Evolutionary conservation across 2,329 filamentous ascomycete genomes (phyloP).

Genomic region (Trichoderma guizhouense): DNA sequence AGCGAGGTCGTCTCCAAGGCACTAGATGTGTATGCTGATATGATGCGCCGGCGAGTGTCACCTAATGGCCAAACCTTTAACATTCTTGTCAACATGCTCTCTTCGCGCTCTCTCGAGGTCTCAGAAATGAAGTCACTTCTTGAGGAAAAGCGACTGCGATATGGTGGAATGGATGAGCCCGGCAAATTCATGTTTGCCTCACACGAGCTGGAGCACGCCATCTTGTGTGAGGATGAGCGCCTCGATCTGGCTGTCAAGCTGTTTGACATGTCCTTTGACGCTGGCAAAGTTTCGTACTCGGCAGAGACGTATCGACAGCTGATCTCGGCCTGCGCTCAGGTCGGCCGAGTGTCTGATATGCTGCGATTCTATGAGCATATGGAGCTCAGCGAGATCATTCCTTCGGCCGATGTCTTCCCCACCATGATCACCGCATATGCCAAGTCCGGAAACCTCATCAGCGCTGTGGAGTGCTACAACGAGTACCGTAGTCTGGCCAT

Average conservation of each 20-base stretch:
- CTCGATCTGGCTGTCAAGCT: constrained; percentile 81
- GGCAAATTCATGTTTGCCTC: constrained; percentile 87
- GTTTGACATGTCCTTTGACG: constrained; percentile 71
- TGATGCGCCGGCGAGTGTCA: constrained; percentile 79
- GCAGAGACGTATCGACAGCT: constrained; percentile 81
- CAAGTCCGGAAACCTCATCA: constrained; percentile 73
- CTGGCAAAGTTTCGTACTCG: constrained; percentile 64
- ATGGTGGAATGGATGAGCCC: constrained; percentile 78
- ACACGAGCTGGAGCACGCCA: constrained; percentile 80
- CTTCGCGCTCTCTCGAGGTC: constrained; percentile 76
- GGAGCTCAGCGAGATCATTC: constrained; percentile 71
- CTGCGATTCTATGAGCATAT: constrained; percentile 87
- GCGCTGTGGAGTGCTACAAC: constrained; percentile 91
- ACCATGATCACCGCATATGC: constrained; percentile 95
- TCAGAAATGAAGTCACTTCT: constrained; percentile 67
- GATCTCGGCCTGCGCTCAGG: constrained; percentile 80
- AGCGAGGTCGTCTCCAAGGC: constrained; percentile 86
- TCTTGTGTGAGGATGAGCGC: constrained; percentile 82
- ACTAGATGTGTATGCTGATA: constrained; percentile 92
- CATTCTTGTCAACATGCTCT: constrained; percentile 78
- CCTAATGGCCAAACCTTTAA: constrained; percentile 86
- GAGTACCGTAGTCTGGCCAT: constrained; percentile 91
- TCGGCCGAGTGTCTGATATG: constrained; percentile 83
- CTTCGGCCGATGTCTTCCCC: constrained; percentile 79
- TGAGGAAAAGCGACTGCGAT: constrained; percentile 79